Conservation (phyloP, 176 grass and related monocot genomes). For the Neostapfia colusana region DNA sequence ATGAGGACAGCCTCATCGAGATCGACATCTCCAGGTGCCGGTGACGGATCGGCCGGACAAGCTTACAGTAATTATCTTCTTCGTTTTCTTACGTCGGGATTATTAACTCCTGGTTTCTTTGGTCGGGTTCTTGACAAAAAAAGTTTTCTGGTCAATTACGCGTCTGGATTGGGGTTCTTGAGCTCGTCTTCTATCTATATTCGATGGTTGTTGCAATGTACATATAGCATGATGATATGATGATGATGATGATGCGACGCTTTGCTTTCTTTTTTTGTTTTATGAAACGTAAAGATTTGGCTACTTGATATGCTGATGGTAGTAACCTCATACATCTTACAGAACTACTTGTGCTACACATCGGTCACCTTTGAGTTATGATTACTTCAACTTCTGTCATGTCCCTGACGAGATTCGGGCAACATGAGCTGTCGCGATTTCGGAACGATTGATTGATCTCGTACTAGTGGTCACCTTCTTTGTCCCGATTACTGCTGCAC, state of each 20-base stretch:
- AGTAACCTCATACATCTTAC: not conserved
- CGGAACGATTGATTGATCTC: not conserved
- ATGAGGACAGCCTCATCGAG: slow-evolving; percentile 79
- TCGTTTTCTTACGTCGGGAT: not conserved
- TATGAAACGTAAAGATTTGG: slow-evolving; percentile 14
- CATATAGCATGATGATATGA: slow-evolving; percentile 37
- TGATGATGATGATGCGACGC: not conserved
- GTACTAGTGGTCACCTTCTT: not conserved
- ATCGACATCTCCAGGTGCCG: slow-evolving; percentile 69
- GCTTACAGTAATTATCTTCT: not conserved
- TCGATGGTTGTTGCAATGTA: slow-evolving; percentile 39
- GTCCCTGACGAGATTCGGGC: not conserved
- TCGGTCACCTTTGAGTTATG: not conserved
- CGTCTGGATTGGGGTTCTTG: slow-evolving; percentile 15
- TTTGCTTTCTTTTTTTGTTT: not conserved
- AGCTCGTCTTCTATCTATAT: not conserved
- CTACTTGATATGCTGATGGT: not conserved
- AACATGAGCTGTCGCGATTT: not conserved
- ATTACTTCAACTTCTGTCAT: not conserved
- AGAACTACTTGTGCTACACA: not conserved
- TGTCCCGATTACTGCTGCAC: not conserved
- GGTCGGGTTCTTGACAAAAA: slow-evolving; percentile 16
- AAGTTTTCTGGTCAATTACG: not conserved
- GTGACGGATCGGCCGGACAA: slow-evolving; percentile 23
- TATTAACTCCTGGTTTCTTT: slow-evolving; percentile 28